Percentiles rank a stretch among this genome's conserved stretches.
phyloP scores from a whole-genome alignment of 148 eudicot species.

The Rhododendron ferrugineum region DNA sequence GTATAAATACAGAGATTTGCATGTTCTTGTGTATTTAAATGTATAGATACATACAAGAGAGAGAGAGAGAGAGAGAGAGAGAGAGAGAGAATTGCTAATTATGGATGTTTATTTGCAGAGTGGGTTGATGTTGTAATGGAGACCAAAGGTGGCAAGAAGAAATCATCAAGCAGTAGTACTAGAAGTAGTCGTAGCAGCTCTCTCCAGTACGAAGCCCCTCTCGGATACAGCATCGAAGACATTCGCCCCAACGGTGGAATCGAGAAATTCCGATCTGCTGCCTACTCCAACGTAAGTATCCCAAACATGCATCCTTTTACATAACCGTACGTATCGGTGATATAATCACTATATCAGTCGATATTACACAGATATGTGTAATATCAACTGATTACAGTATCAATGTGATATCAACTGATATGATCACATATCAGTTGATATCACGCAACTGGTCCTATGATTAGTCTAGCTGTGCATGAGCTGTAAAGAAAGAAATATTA shows the following conservation, averaged over 20 bases:
- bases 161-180: background rate
- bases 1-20: background rate
- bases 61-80: too few species aligned
- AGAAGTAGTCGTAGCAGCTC: slow-evolving; percentile 7
- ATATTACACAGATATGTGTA: too few species aligned
- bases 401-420: too few species aligned
- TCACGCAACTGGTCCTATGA: too few species aligned
- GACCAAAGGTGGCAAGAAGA: slow-evolving; percentile 23
- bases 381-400: too few species aligned
- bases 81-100: background rate
- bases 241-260: slow-evolving; percentile 29
- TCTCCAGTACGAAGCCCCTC: slow-evolving; percentile 27
- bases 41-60: too few species aligned
- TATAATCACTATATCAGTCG: too few species aligned
- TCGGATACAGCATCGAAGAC: slow-evolving; percentile 27
- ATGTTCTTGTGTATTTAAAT: background rate
- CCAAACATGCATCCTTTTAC: too few species aligned
- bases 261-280: slow-evolving; percentile 24
- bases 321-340: too few species aligned
- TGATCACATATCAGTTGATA: too few species aligned
- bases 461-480: too few species aligned
- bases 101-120: slow-evolving; percentile 9
- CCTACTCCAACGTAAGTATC: slow-evolving; percentile 15
- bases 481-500: too few species aligned
- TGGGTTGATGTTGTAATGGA: slow-evolving; percentile 20